Evolutionary conservation across 192 early-diverging fungal species (phyloP), one percentile per base, ranked within the genome.

Genomic region (Coemansia sp.): DNA sequence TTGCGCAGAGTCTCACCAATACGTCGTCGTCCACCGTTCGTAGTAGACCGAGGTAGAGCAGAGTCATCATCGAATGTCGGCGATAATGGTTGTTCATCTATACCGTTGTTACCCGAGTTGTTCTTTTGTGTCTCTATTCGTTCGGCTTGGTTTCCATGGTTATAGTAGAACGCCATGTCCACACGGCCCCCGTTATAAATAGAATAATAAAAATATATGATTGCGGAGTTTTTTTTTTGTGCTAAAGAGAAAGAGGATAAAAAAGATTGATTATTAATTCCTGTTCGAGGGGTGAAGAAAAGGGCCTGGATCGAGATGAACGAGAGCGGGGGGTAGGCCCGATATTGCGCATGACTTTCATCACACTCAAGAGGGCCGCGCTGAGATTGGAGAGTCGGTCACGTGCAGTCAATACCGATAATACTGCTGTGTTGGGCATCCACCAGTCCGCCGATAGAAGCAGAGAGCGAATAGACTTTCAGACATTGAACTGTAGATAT

Each of bases 161-260:
- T 77, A 44, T 69, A 83, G 23, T 75, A 83, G 32, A 83, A 83
- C 27, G 80, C 80, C 80, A 82, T 82, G 50, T 45, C 44, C 15
- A 45, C 44, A 50, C 46, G 46, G 46, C 46, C n/a, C 11, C 9
- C 15, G 46, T 23, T 50, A 5, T n/a, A 23, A 50, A 55, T 29
- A 58, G 17, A 58, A 58, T 32, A 32, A 32, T 27, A 8, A 32
- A 17, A 34, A 32, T 7, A 31, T 6, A 58, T 14, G 17, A 17
- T 58, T 5, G 29, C 27, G 27, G 27, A 27, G 2, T 27, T 27
- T 27, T 27, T 27, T 27, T 27, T 27, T 27, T 27, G 27, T 27
- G 27, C 17, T 31, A 21, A 50, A 21, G 19, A 50, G 9, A 19
- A 15, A 19, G 15, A 27, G 27, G 27, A 27, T 27, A 27, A 27